phyloP scores from a whole-genome alignment of 257 asterid species.

The Datura wrightii region DNA sequence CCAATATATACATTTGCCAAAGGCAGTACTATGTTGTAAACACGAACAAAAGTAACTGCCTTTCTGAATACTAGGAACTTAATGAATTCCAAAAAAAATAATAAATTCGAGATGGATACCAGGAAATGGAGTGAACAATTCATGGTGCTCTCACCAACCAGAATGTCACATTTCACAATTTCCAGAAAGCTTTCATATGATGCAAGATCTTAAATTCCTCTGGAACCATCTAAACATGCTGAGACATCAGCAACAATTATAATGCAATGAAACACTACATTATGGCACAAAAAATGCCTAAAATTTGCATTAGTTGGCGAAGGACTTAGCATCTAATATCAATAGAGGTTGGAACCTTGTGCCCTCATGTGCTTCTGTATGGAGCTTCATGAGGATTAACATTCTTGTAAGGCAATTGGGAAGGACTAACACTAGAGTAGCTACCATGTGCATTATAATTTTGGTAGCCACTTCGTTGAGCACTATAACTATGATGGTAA shows the following conservation, averaged over 20 bases:
- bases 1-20: background rate
- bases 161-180: background rate
- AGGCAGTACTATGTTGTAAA: background rate
- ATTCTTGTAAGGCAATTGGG: slow-evolving; percentile 50
- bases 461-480: slow-evolving; percentile 44
- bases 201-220: background rate
- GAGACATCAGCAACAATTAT: slow-evolving; percentile 2
- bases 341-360: slow-evolving; percentile 57
- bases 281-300: slow-evolving; percentile 41
- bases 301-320: background rate
- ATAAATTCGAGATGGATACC: background rate
- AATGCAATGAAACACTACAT: slow-evolving; percentile 5
- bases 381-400: slow-evolving; percentile 42
- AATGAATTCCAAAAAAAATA: background rate
- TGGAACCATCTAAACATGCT: background rate
- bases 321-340: slow-evolving; percentile 33
- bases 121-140: background rate
- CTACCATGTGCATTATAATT: slow-evolving; percentile 39
- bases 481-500: slow-evolving; percentile 47
- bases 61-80: background rate
- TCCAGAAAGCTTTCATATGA: background rate
- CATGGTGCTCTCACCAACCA: background rate
- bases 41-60: background rate
- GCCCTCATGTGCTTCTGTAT: slow-evolving; percentile 44
- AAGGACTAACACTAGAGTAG: slow-evolving; percentile 41